A percentile compares a stretch with the other conserved stretches of the same genome.
These are phyloP conservation scores for Pneumocystis jirovecii DNA, from an alignment of 1,139 yeast species.

Conservation along the genomic window DNA sequence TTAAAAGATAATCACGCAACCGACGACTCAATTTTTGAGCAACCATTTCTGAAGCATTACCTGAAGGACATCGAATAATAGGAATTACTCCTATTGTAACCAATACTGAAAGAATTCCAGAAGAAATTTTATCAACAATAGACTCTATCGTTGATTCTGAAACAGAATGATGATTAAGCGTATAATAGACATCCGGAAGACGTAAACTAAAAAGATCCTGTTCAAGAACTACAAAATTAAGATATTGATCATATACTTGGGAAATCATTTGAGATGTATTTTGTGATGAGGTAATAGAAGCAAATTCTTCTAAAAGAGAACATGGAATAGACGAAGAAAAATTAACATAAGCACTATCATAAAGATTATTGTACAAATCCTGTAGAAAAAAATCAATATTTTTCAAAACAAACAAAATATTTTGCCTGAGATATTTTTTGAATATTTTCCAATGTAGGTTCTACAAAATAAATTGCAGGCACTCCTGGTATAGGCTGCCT, in stretches of 20 bases:
- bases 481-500: conserved; percentile 81
- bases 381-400: conserved; percentile 15
- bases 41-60: conserved; percentile 90
- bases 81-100: conserved; percentile 63
- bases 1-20: conserved; percentile 69
- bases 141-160: conserved; percentile 59
- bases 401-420: neutral
- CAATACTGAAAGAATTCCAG: conserved; percentile 65
- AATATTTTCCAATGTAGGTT: conserved; percentile 70
- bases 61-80: conserved; percentile 74
- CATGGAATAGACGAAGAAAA: conserved; percentile 70
- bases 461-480: conserved; percentile 81
- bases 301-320: conserved; percentile 72
- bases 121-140: conserved; percentile 55
- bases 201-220: conserved; percentile 79
- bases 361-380: conserved; percentile 59
- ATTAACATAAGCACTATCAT: conserved; percentile 67
- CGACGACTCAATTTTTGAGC: conserved; percentile 74
- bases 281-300: conserved; percentile 50
- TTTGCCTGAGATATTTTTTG: conserved; percentile 36
- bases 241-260: conserved; percentile 85
- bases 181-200: conserved; percentile 46
- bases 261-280: conserved; percentile 49
- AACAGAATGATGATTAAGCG: conserved; percentile 54
- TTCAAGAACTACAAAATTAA: conserved; percentile 84